A percentile compares a stretch with the other conserved stretches of the same genome.
Evolutionary conservation across 345 rosid species (phyloP).

Genomic region (Cochlearia excelsa): DNA sequence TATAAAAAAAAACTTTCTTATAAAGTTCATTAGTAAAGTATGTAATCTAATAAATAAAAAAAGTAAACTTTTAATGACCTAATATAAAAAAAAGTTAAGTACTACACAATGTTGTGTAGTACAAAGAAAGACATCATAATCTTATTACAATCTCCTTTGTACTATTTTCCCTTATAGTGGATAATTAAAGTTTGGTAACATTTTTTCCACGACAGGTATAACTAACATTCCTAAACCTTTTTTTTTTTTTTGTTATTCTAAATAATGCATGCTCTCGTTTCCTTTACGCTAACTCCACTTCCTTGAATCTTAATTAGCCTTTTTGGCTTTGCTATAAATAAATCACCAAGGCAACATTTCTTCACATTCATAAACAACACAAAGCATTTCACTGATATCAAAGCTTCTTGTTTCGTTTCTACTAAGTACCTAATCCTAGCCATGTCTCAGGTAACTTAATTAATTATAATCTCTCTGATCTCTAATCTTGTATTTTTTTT

Average conservation of each 20-base stretch:
- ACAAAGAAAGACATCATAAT: too few species aligned
- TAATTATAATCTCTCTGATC: constrained; percentile 9
- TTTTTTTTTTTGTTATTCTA: constrained; percentile 18
- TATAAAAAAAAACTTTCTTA: too few species aligned
- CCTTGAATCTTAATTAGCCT: constrained; percentile 20
- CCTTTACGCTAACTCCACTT: constrained; percentile 37
- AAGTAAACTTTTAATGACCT: too few species aligned
- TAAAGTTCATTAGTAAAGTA: too few species aligned
- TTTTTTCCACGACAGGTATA: constrained; percentile 24
- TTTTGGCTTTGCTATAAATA: constrained; percentile 29
- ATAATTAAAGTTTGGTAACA: too few species aligned
- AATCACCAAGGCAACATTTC: constrained; percentile 8
- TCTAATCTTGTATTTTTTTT: too few species aligned
- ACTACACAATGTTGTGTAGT: too few species aligned
- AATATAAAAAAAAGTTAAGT: too few species aligned
- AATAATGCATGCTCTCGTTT: constrained; percentile 29
- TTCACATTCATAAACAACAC: constrained; percentile 15
- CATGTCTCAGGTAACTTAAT: constrained; percentile 32
- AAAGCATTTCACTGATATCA: constrained; percentile 17
- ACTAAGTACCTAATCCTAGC: constrained; percentile 2
- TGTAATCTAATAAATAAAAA: too few species aligned
- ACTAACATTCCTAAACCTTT: constrained; percentile 29
- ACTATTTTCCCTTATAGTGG: too few species aligned
- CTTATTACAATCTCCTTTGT: too few species aligned
- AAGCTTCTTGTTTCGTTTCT: constrained; percentile 14